Percentiles rank a stretch among this genome's conserved stretches.
Evolutionary conservation across 768 basidiomycete genomes (phyloP).

Genomic region (Tubosaeta brunneosetosa): DNA sequence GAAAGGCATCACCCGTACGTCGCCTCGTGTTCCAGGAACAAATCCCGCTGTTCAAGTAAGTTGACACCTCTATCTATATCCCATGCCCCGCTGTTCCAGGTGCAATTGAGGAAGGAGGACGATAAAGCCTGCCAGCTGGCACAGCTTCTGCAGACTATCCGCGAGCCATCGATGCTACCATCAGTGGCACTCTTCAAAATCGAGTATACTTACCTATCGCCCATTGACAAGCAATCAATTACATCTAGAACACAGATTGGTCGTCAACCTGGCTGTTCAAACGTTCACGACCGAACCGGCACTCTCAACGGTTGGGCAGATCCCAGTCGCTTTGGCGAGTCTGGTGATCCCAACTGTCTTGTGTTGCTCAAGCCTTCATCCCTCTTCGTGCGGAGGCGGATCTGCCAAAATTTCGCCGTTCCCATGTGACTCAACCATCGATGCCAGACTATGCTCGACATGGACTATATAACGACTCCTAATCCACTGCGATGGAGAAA

Average conservation of each 20-base stretch:
- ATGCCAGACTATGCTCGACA: too few relatives aligned
- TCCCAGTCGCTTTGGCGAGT: too few relatives aligned
- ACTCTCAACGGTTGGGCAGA: too few relatives aligned
- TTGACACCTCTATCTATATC: neutral
- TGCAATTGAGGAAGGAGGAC: neutral
- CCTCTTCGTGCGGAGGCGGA: too few relatives aligned
- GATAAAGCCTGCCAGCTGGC: neutral
- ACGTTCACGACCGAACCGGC: too few relatives aligned
- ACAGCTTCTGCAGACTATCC: neutral
- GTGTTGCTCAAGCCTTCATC: too few relatives aligned
- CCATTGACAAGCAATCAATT: neutral
- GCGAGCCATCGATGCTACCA: neutral
- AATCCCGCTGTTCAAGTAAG: neutral
- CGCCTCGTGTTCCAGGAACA: neutral
- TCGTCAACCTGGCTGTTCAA: too few relatives aligned
- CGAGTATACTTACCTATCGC: neutral
- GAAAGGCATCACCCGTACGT: neutral
- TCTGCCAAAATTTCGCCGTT: too few relatives aligned
- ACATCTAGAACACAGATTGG: neutral
- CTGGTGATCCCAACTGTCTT: too few relatives aligned
- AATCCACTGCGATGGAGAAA: too few relatives aligned
- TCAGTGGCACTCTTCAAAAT: neutral
- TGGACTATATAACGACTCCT: too few relatives aligned
- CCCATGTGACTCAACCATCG: too few relatives aligned
- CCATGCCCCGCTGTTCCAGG: neutral